These are phyloP conservation scores for Grosmannia serpens DNA, from an alignment of 2,329 filamentous ascomycete genomes.

Conservation along the genomic window DNA sequence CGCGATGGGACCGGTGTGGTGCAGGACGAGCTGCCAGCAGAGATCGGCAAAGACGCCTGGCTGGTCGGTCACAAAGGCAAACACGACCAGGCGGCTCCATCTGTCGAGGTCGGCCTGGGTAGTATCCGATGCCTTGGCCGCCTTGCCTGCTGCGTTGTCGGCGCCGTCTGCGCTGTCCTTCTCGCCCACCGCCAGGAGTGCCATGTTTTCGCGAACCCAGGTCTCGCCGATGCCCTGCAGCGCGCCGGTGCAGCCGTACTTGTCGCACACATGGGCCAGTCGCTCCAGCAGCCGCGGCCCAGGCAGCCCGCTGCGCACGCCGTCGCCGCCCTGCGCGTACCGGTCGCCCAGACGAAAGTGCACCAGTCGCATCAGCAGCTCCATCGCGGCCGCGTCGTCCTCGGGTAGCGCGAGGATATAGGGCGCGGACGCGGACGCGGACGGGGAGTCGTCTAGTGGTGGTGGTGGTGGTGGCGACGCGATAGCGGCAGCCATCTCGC, in stretches of 20 bases:
- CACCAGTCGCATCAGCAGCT: constrained; percentile 8
- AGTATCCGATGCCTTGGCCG: background rate
- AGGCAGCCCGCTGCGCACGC: constrained; percentile 3
- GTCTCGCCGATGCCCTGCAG: constrained; percentile 5
- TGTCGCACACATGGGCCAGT: constrained; percentile 10
- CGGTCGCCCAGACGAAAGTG: constrained; percentile 9
- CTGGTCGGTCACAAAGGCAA: constrained; percentile 12
- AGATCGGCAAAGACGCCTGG: constrained; percentile 7
- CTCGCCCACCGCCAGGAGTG: background rate
- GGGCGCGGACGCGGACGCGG: background rate
- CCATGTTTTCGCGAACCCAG: constrained; percentile 8
- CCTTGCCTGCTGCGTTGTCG: background rate
- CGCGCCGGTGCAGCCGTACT: constrained; percentile 9
- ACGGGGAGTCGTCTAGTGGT: background rate
- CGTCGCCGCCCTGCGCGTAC: background rate
- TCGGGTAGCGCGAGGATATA: constrained; percentile 7
- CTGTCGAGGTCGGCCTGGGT: background rate
- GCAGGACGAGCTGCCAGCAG: constrained; percentile 8
- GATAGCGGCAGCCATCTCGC: background rate
- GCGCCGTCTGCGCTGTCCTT: background rate
- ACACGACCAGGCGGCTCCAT: constrained; percentile 9
- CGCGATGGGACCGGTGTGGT: background rate
- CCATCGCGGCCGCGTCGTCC: constrained; percentile 8
- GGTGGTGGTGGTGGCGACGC: background rate
- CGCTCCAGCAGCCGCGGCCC: constrained; percentile 3